phyloP scores from a whole-genome alignment of 441 rosid genomes.

The Eruca vesicaria region DNA sequence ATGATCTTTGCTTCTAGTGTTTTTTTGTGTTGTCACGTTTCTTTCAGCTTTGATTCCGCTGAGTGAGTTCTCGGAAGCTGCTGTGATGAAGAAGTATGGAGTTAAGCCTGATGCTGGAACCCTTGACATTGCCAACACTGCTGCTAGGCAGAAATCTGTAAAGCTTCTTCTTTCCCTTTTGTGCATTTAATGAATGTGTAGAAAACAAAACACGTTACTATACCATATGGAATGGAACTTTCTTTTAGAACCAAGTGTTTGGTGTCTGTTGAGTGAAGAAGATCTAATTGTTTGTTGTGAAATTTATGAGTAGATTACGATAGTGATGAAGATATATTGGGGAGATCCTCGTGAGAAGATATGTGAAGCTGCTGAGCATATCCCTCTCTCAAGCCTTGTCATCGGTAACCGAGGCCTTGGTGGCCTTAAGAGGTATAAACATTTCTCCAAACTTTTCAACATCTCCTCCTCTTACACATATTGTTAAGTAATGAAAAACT shows the following conservation, averaged over 20 bases:
- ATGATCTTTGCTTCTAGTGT: too few relatives aligned
- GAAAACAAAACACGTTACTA: background rate
- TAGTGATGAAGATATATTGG: conserved; percentile 78
- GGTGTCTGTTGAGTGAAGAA: too few relatives aligned
- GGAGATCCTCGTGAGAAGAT: conserved; percentile 94
- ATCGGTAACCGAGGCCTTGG: conserved; percentile 96
- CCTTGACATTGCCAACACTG: background rate
- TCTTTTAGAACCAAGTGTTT: background rate
- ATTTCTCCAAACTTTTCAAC: background rate
- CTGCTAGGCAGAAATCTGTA: background rate
- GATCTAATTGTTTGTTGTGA: too few relatives aligned
- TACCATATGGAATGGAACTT: background rate
- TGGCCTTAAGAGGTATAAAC: conserved; percentile 65
- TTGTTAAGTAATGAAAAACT: background rate
- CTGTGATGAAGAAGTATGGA: background rate
- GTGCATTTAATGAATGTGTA: too few relatives aligned
- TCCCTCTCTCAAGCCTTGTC: conserved; percentile 74
- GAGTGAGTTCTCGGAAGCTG: background rate
- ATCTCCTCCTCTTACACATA: background rate
- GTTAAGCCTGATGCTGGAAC: background rate
- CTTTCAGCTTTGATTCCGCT: background rate
- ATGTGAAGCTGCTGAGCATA: conserved; percentile 74
- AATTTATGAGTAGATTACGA: conserved; percentile 69
- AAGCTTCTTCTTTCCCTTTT: background rate
- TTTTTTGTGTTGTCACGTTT: background rate